These are phyloP conservation scores for Globisporangium paroecandrum DNA, from an alignment of 352 stramenopile genomes.

Conservation along the genomic window DNA sequence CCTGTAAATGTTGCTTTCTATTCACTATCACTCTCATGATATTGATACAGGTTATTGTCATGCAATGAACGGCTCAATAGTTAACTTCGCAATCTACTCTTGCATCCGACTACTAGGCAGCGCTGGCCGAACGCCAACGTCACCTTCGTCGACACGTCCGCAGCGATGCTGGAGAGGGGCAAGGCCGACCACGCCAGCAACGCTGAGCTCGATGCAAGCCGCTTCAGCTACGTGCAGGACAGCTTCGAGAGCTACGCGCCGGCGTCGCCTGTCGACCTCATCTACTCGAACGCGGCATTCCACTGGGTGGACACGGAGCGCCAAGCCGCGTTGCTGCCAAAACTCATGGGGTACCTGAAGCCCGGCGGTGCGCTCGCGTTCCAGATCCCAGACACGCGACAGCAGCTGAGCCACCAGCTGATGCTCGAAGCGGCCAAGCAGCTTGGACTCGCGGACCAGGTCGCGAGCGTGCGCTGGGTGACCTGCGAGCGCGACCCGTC, in stretches of 20 bases:
- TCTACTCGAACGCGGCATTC: constrained; percentile 70
- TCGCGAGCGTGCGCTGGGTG: constrained; percentile 60
- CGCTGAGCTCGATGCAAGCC: constrained; percentile 15
- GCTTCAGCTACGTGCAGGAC: constrained; percentile 44
- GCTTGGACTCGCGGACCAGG: constrained; percentile 32
- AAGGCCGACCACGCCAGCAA: constrained; percentile 38
- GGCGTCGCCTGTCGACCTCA: constrained; percentile 45
- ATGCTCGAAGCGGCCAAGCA: constrained; percentile 49
- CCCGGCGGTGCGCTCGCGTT: constrained; percentile 65
- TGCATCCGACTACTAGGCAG: constrained; percentile 21
- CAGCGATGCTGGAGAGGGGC: constrained; percentile 50
- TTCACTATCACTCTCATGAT: no score
- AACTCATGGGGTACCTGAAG: constrained; percentile 58
- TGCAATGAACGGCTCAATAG: not conserved
- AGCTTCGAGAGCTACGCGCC: constrained; percentile 58
- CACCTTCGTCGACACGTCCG: constrained; percentile 63
- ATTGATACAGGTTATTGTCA: no score
- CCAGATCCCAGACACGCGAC: constrained; percentile 68
- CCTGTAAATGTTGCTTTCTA: constrained; percentile 29
- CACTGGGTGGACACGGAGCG: constrained; percentile 61
- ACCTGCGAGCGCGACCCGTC: constrained; percentile 56
- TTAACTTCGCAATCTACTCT: not conserved
- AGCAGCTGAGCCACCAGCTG: constrained; percentile 54
- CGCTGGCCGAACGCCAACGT: constrained; percentile 49
- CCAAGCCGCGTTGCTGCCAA: constrained; percentile 42